phyloP scores from a whole-genome alignment of 345 rosid genomes.

The Euphorbia tirucalli region DNA sequence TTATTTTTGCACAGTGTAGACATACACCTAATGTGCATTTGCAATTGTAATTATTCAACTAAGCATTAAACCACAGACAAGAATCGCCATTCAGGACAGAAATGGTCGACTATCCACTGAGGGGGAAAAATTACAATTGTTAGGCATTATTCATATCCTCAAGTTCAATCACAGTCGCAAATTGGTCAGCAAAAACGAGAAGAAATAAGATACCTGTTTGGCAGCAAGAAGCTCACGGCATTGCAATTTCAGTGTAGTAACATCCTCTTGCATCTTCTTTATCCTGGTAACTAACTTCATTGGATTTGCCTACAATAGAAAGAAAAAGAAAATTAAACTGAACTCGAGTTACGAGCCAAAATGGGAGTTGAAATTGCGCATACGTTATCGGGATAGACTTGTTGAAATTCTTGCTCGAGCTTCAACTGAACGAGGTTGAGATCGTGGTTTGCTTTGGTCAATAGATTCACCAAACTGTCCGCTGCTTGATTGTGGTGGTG shows the following conservation, averaged over 20 bases:
- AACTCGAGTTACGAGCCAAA: too few species aligned
- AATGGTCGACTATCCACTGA: not conserved
- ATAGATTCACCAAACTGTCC: constrained; percentile 47
- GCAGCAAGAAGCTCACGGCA: constrained; percentile 81
- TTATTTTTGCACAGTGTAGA: not conserved
- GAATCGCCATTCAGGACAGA: too few species aligned
- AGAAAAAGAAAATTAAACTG: not conserved
- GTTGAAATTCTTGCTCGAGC: constrained; percentile 80
- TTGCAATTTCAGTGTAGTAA: constrained; percentile 56
- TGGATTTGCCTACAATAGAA: constrained; percentile 64
- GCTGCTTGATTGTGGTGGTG: constrained; percentile 24
- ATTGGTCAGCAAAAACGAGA: not conserved
- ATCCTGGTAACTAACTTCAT: constrained; percentile 68
- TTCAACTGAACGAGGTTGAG: constrained; percentile 59
- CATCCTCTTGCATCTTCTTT: constrained; percentile 76
- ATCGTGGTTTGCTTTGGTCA: constrained; percentile 65
- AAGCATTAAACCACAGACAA: too few species aligned
- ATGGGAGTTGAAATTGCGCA: not conserved
- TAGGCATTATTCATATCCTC: not conserved
- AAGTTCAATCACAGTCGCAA: not conserved
- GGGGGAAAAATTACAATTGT: not conserved
- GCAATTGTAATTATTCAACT: too few species aligned
- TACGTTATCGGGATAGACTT: constrained; percentile 73
- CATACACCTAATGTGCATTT: not conserved
- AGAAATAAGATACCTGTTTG: constrained; percentile 58